These are phyloP conservation scores for Cutaneotrichosporon mucoides DNA, from an alignment of 1,284 basidiomycete genomes.

Conservation along the genomic window DNA sequence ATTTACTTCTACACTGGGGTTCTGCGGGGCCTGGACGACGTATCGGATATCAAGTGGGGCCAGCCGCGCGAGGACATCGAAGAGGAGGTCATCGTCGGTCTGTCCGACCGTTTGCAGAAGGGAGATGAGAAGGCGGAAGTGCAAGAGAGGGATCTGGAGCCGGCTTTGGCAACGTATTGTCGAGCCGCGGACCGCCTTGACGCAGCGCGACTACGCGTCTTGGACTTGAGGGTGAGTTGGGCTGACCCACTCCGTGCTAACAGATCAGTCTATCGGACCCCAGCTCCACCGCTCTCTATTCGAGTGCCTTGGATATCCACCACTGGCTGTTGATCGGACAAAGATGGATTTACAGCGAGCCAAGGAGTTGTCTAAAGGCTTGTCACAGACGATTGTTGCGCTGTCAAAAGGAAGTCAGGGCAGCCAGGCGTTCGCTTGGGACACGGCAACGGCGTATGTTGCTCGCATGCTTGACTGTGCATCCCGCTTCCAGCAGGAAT, in stretches of 20 bases:
- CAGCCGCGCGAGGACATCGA: slow-evolving; percentile 23
- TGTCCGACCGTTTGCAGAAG: slow-evolving; percentile 13
- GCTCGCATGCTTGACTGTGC: slow-evolving; percentile 16
- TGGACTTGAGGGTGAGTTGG: slow-evolving; percentile 23
- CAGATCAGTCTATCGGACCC: slow-evolving; percentile 7
- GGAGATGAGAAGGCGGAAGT: background rate
- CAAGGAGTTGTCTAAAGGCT: slow-evolving; percentile 11
- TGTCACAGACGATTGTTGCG: slow-evolving; percentile 18
- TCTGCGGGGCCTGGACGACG: slow-evolving; percentile 24
- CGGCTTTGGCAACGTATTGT: slow-evolving; percentile 14
- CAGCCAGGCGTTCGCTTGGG: slow-evolving; percentile 19
- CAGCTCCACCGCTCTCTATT: slow-evolving; percentile 11
- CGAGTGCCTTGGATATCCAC: slow-evolving; percentile 9
- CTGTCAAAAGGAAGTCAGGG: slow-evolving; percentile 19
- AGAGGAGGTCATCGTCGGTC: slow-evolving; percentile 25
- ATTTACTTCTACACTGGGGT: slow-evolving; percentile 17
- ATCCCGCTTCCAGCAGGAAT: slow-evolving; percentile 5
- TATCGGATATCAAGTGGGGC: slow-evolving; percentile 27
- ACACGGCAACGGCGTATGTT: slow-evolving; percentile 17
- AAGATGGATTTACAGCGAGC: background rate
- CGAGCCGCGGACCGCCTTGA: slow-evolving; percentile 17
- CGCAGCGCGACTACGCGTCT: slow-evolving; percentile 14
- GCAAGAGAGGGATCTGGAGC: background rate
- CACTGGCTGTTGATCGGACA: background rate
- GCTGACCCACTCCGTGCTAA: background rate